phyloP scores from a whole-genome alignment of 371 early-diverging fungal species.

The Mucor ambiguus region DNA sequence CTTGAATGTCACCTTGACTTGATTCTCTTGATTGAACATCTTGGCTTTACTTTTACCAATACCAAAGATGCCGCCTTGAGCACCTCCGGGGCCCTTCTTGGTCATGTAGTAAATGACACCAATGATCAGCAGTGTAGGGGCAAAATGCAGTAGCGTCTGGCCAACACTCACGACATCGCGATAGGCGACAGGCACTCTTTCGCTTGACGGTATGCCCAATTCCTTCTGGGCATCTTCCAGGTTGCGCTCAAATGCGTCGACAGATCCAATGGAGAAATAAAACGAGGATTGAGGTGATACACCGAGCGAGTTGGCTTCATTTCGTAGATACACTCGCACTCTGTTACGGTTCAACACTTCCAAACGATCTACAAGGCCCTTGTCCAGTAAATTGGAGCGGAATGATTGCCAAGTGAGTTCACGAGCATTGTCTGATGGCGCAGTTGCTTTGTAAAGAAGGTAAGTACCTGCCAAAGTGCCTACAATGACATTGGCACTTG shows the following conservation, averaged over 20 bases:
- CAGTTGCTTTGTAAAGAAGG: conserved; percentile 54
- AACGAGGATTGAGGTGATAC: conserved; percentile 39
- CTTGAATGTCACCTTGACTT: conserved; percentile 95
- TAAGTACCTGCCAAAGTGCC: conserved; percentile 56
- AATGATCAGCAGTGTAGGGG: conserved; percentile 90
- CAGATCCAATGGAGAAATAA: conserved; percentile 93
- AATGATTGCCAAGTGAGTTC: conserved; percentile 95
- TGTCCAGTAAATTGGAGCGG: conserved; percentile 83
- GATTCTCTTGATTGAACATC: conserved; percentile 96
- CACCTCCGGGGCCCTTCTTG: conserved; percentile 73
- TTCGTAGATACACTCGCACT: conserved; percentile 81
- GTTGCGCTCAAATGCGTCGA: conserved; percentile 92
- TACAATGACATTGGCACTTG: conserved; percentile 54
- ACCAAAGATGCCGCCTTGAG: conserved; percentile 87
- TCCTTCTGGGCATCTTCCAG: conserved; percentile 91
- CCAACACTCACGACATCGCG: conserved; percentile 74
- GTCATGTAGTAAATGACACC: conserved; percentile 89
- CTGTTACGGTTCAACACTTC: conserved; percentile 83
- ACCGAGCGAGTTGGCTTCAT: conserved; percentile 63
- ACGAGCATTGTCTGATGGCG: conserved; percentile 51
- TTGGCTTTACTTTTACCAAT: conserved; percentile 96
- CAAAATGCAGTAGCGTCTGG: conserved; percentile 81
- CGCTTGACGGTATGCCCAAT: conserved; percentile 84
- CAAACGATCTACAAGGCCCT: conserved; percentile 89
- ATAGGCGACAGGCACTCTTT: conserved; percentile 91